phyloP scores from a whole-genome alignment of 2,329 filamentous ascomycete species.

The Penicillium sp. region DNA sequence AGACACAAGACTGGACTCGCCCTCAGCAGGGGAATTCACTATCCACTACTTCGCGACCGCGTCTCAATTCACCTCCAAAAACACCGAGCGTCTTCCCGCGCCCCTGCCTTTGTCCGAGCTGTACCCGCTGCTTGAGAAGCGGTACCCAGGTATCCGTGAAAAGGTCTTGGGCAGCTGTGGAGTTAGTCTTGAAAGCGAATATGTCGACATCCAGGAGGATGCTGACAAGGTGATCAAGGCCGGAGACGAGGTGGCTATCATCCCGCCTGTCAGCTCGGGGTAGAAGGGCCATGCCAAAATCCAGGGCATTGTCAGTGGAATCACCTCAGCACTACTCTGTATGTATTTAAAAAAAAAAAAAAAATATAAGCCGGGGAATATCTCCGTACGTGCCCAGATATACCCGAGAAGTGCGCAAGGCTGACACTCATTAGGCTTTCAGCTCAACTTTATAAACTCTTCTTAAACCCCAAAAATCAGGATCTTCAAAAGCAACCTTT shows the following conservation, averaged over 20 bases:
- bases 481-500: background rate
- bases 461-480: background rate
- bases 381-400: background rate
- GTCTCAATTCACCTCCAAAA: conserved; percentile 43
- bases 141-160: conserved; percentile 45
- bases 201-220: conserved; percentile 42
- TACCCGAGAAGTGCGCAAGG: background rate
- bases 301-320: background rate
- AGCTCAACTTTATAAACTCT: background rate
- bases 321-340: background rate
- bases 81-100: conserved; percentile 44
- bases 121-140: conserved; percentile 41
- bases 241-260: conserved; percentile 50
- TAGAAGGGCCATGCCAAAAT: conserved; percentile 23
- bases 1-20: background rate
- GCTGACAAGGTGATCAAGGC: conserved; percentile 33
- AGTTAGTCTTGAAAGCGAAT: conserved; percentile 47
- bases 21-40: conserved; percentile 35
- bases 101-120: conserved; percentile 42
- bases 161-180: conserved; percentile 45
- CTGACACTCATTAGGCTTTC: background rate
- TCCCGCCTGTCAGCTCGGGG: conserved; percentile 52
- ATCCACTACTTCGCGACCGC: conserved; percentile 52
- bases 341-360: background rate
- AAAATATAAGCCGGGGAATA: too few relatives aligned